Percentiles rank a stretch among this genome's conserved stretches.
These are phyloP conservation scores for Populus simonii DNA, from an alignment of 345 rosid genomes.

Conservation along the genomic window DNA sequence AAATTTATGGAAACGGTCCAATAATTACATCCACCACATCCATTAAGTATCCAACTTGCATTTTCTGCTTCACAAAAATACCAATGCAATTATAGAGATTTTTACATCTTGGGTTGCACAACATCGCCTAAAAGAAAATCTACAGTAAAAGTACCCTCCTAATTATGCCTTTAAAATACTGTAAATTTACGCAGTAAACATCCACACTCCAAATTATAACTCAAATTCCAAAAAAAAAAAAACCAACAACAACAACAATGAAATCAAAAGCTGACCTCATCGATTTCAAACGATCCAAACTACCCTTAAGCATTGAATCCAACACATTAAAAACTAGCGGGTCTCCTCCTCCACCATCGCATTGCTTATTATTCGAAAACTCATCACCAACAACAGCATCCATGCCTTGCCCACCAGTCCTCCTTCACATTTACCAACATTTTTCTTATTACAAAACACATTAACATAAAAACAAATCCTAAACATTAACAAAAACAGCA, in stretches of 20 bases:
- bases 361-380: constrained; percentile 31
- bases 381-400: constrained; percentile 19
- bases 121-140: no score
- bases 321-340: constrained; percentile 46
- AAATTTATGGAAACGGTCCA: no score
- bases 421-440: no score
- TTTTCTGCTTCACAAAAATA: no score
- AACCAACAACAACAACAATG: neutral
- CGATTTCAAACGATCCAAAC: constrained; percentile 60
- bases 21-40: no score
- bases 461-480: no score
- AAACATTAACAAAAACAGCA: neutral
- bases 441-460: no score
- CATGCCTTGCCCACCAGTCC: neutral
- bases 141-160: no score
- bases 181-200: neutral
- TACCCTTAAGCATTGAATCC: constrained; percentile 59
- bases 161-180: no score
- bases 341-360: constrained; percentile 35
- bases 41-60: no score
- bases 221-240: neutral
- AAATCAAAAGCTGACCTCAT: constrained; percentile 45
- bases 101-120: no score
- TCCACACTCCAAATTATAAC: neutral
- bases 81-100: no score